These are phyloP conservation scores for Xerocomellus chrysenteron DNA, from an alignment of 768 basidiomycete species.

Conservation along the genomic window DNA sequence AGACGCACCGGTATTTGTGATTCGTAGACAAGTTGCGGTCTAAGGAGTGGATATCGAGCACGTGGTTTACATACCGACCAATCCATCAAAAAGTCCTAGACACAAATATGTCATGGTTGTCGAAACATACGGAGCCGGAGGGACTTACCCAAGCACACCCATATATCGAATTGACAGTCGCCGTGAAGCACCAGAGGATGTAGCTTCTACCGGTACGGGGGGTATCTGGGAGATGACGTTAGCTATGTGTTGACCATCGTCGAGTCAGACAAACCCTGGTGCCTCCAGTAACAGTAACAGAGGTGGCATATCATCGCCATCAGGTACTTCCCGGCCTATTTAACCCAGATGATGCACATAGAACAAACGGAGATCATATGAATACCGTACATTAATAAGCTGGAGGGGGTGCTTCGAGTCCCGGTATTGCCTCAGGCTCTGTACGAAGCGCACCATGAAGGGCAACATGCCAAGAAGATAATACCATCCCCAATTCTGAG, in stretches of 20 bases:
- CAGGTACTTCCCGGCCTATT: slow-evolving; percentile 82
- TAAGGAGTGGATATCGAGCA: slow-evolving; percentile 57
- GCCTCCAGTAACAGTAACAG: slow-evolving; percentile 78
- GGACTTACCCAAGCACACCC: slow-evolving; percentile 72
- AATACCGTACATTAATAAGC: slow-evolving; percentile 73
- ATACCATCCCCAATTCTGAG: slow-evolving; percentile 58
- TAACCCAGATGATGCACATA: not conserved
- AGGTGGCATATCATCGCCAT: slow-evolving; percentile 62
- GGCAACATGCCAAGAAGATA: slow-evolving; percentile 66
- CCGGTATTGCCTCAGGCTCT: slow-evolving; percentile 81
- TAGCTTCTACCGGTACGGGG: slow-evolving; percentile 50
- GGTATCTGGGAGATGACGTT: slow-evolving; percentile 25
- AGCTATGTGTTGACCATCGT: not conserved
- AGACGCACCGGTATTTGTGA: slow-evolving; percentile 54
- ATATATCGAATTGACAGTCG: slow-evolving; percentile 65
- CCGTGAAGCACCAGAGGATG: slow-evolving; percentile 67
- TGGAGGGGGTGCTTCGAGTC: slow-evolving; percentile 77
- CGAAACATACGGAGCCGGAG: not conserved
- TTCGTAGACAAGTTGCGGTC: slow-evolving; percentile 75
- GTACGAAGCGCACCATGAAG: slow-evolving; percentile 72
- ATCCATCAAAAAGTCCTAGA: slow-evolving; percentile 84
- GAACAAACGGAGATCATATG: not conserved
- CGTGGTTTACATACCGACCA: slow-evolving; percentile 78
- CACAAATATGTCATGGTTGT: not conserved
- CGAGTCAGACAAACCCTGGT: slow-evolving; percentile 43